phyloP scores from a whole-genome alignment of 345 rosid species.

The Draba incana region DNA sequence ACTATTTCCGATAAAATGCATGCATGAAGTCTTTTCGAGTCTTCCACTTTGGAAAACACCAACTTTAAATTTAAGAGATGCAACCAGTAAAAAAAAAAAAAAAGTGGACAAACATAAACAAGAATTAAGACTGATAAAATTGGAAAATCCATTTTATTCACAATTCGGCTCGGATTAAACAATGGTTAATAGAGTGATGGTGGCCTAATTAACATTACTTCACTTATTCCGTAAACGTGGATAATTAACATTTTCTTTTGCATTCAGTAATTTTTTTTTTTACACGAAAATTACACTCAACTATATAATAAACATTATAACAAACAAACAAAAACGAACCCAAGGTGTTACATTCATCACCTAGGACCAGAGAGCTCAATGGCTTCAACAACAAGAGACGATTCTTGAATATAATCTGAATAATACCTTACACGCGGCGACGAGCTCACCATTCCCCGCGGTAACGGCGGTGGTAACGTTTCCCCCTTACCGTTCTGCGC shows the following conservation, averaged over 20 bases:
- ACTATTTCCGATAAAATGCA: too few species aligned
- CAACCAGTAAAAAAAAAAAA: too few species aligned
- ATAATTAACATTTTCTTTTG: conserved; percentile 22
- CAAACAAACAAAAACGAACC: conserved; percentile 51
- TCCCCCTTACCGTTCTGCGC: conserved; percentile 53
- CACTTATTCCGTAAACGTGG: too few species aligned
- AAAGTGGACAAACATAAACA: too few species aligned
- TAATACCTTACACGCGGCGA: conserved; percentile 46
- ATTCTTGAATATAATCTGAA: conserved; percentile 84
- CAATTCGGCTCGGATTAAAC: too few species aligned
- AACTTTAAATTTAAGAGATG: too few species aligned
- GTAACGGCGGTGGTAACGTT: conserved; percentile 43
- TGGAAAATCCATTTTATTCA: too few species aligned
- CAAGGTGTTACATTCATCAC: conserved; percentile 38
- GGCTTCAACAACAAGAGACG: conserved; percentile 89
- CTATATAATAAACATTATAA: conserved; percentile 30
- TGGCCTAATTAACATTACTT: too few species aligned
- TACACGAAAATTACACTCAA: conserved; percentile 55
- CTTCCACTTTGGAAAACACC: too few species aligned
- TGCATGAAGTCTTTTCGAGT: too few species aligned
- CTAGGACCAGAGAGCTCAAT: conserved; percentile 98
- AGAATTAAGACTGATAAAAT: too few species aligned
- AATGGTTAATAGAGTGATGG: too few species aligned
- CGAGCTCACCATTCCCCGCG: conserved; percentile 34
- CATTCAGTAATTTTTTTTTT: conserved; percentile 22